Percentiles rank a stretch among this genome's conserved stretches.
These are phyloP conservation scores for Tremella yokohamensis DNA, from an alignment of 768 basidiomycete genomes.

Conservation along the genomic window DNA sequence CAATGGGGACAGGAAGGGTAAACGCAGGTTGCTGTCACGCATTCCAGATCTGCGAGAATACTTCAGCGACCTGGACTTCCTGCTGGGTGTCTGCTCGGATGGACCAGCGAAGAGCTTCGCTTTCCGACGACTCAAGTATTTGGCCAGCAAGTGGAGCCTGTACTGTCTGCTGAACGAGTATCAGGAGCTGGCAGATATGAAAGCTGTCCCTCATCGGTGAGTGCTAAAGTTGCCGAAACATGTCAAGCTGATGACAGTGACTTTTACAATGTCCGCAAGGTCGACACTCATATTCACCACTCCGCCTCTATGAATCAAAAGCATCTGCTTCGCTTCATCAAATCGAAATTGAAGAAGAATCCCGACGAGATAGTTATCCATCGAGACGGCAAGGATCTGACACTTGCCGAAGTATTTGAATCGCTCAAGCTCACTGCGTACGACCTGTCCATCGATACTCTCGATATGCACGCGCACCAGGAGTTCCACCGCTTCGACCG, in stretches of 20 bases:
- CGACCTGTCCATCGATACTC: slow-evolving; percentile 95
- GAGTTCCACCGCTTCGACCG: slow-evolving; percentile 98
- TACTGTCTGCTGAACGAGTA: slow-evolving; percentile 87
- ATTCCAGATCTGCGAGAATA: slow-evolving; percentile 72
- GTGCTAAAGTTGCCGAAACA: not conserved
- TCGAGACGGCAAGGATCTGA: slow-evolving; percentile 84
- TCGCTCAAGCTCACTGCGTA: slow-evolving; percentile 92
- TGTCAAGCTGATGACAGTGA: slow-evolving; percentile 61
- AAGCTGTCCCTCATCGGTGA: slow-evolving; percentile 81
- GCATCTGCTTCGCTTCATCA: slow-evolving; percentile 95
- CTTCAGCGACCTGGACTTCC: slow-evolving; percentile 89
- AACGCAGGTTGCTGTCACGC: slow-evolving; percentile 13
- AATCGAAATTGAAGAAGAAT: slow-evolving; percentile 57
- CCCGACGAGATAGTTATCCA: slow-evolving; percentile 83
- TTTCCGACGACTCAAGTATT: slow-evolving; percentile 82
- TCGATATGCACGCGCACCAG: slow-evolving; percentile 99
- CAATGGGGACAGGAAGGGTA: slow-evolving; percentile 8
- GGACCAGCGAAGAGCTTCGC: slow-evolving; percentile 96
- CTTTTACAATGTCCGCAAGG: slow-evolving; percentile 96
- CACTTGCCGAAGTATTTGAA: slow-evolving; percentile 86
- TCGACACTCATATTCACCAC: slow-evolving; percentile 98
- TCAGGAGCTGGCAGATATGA: slow-evolving; percentile 93
- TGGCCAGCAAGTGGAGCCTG: slow-evolving; percentile 90
- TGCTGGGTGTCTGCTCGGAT: slow-evolving; percentile 84
- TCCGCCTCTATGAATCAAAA: slow-evolving; percentile 99